Evolutionary conservation across 257 asterid genomes (phyloP).

Genomic region (Solanum pinnatisectum): DNA sequence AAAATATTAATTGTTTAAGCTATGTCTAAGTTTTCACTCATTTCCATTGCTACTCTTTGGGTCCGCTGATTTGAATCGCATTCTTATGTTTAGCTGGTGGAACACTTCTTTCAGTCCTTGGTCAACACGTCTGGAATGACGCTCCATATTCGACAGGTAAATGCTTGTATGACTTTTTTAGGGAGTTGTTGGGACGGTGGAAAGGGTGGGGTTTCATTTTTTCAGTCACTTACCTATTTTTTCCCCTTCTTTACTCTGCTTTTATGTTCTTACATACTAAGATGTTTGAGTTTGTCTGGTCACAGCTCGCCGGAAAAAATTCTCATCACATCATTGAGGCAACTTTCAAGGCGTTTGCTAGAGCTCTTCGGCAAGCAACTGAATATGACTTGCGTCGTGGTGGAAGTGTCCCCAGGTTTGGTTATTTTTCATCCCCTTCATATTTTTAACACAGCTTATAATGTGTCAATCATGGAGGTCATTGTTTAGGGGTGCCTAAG

Average conservation of each 20-base stretch:
- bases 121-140: slow-evolving; percentile 99
- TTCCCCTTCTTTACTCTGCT: neutral
- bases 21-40: neutral
- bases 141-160: slow-evolving; percentile 92
- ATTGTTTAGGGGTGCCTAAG: neutral
- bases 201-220: neutral
- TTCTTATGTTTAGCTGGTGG: slow-evolving; percentile 56
- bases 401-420: slow-evolving; percentile 86
- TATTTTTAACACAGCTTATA: neutral
- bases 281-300: slow-evolving; percentile 4
- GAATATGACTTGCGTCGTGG: slow-evolving; percentile 77
- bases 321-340: slow-evolving; percentile 99
- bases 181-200: neutral
- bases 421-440: neutral
- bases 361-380: slow-evolving; percentile 98
- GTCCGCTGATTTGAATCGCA: neutral
- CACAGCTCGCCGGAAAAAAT: slow-evolving; percentile 83
- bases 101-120: slow-evolving; percentile 95
- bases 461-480: neutral
- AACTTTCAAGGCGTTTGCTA: slow-evolving; percentile 95
- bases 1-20: neutral
- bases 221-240: too few species aligned
- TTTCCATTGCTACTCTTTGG: neutral
- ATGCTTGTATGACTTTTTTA: neutral
- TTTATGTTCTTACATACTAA: neutral